Evolutionary conservation across 495 filamentous ascomycete species (phyloP), one percentile per base, ranked within the genome.

Genomic region (Lasiosphaeria ovina): DNA sequence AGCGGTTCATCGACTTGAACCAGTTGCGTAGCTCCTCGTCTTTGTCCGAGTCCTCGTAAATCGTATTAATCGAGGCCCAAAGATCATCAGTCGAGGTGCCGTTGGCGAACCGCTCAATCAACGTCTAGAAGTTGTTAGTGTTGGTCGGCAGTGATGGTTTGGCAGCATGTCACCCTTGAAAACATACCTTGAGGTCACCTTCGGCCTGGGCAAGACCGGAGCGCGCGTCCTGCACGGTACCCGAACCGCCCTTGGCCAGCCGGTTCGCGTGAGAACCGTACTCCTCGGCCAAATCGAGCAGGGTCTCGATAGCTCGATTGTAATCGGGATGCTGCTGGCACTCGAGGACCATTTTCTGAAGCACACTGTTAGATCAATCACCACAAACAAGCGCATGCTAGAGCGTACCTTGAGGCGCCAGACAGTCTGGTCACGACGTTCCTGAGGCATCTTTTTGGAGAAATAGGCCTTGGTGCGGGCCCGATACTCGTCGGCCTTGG

Each of bases 51-150:
- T 97, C 93, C n/a, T 79, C 75, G 75, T 98, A 98, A 62, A 98
- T 87, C 57, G 80, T 82, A 67, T 95, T 89, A 71, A 98, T 87
- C 2, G 93, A 85, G 49, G 88, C 88, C 72, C 95, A 89, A 40
- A 98, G 74, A 71, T 95, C 91, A 62, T 95, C 88, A 44, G 83
- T 79, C 2, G 92, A 97, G 7, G 94, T 98, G 71, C 85, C 87
- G 74, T 98, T 98, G 69, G 94, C 94, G 64, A 97, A 98, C 51
- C 94, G 88, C 79, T 98, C 95, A 61, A 98, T 85, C 17, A 98
- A 81, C 12, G 83, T 88, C 90, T 93, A 71, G 9, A 14, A n/a
- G 6, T 14, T 47, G 11, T 47, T n/a, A 74, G 66, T n/a, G 57
- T 55, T 4, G 44, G 75, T 89, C 73, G 88, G 81, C 74, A 16